A percentile compares a stretch with the other conserved stretches of the same genome.
phyloP scores from a whole-genome alignment of 108 stramenopile genomes.

The Cyclotella baltica region DNA sequence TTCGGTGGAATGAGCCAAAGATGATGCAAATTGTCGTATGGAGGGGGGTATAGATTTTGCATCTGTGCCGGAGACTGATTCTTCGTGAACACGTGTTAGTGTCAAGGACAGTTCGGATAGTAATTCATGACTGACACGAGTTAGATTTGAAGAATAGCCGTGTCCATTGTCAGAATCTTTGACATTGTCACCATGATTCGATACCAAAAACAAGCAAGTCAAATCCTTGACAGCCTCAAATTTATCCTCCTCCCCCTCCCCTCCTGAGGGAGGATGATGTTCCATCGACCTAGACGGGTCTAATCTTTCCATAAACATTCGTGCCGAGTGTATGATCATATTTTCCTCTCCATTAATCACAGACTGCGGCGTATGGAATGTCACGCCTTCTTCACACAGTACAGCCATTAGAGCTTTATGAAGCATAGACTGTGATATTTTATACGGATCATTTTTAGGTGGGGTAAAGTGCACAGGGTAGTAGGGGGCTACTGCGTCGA shows the following conservation, averaged over 20 bases:
- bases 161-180: neutral
- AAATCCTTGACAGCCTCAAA: conserved; percentile 73
- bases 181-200: neutral
- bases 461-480: conserved; percentile 89
- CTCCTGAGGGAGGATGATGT: conserved; percentile 49
- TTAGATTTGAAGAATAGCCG: conserved; percentile 24
- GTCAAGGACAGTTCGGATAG: conserved; percentile 47
- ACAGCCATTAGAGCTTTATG: conserved; percentile 68
- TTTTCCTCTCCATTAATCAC: conserved; percentile 43
- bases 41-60: conserved; percentile 64
- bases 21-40: conserved; percentile 69
- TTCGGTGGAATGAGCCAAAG: conserved; percentile 62
- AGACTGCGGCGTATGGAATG: conserved; percentile 3
- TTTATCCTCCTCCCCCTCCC: conserved; percentile 62
- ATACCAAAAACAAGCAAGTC: conserved; percentile 50
- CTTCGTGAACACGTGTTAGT: conserved; percentile 47
- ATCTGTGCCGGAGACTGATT: conserved; percentile 50
- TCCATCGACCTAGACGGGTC: conserved; percentile 54
- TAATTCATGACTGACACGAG: conserved; percentile 29
- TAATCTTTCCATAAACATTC: conserved; percentile 77
- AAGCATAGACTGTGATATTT: conserved; percentile 76
- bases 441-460: conserved; percentile 83
- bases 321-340: conserved; percentile 64
- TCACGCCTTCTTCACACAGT: conserved; percentile 56
- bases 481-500: conserved; percentile 88